Percentiles rank a stretch among this genome's conserved stretches.
Evolutionary conservation across 2,329 filamentous ascomycete species (phyloP).

Genomic region (Tolypocladium tundrense): DNA sequence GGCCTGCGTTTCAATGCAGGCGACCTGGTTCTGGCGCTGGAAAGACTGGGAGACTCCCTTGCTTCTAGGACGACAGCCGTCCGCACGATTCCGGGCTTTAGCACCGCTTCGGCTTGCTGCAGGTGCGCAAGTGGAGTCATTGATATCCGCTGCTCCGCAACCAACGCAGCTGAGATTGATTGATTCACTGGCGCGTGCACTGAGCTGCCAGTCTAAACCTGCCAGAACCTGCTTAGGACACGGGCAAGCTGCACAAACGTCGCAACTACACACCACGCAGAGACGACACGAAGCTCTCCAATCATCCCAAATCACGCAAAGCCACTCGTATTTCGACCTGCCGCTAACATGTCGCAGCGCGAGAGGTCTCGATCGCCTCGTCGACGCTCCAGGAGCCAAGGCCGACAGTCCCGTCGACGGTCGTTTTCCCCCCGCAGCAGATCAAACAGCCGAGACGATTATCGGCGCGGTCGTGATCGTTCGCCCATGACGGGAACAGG

Average conservation of each 20-base stretch:
- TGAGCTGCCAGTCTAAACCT: neutral
- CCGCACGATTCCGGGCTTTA: neutral
- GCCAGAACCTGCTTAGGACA: neutral
- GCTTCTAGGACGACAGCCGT: neutral
- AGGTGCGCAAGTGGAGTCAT: slow-evolving; percentile 2
- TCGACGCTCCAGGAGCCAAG: slow-evolving; percentile 76
- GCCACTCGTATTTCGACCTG: neutral
- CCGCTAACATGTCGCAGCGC: slow-evolving; percentile 45
- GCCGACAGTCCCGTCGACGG: slow-evolving; percentile 56
- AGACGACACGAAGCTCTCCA: neutral
- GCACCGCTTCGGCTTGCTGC: slow-evolving; percentile 2
- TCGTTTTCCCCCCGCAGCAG: slow-evolving; percentile 73
- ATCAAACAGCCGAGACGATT: slow-evolving; percentile 65
- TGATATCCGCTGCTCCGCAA: neutral
- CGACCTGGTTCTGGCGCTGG: neutral
- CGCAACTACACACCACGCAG: neutral
- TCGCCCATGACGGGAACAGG: slow-evolving; percentile 77
- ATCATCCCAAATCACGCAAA: neutral
- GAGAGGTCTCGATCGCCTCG: slow-evolving; percentile 75
- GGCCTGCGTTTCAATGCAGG: neutral
- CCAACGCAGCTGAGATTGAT: neutral
- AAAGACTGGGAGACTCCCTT: neutral
- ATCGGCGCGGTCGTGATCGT: slow-evolving; percentile 63
- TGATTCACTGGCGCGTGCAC: neutral
- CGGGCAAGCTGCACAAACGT: neutral